Evolutionary conservation across 768 basidiomycete genomes (phyloP), one percentile per base, ranked within the genome.

Genomic region (Amanita exitialis): DNA sequence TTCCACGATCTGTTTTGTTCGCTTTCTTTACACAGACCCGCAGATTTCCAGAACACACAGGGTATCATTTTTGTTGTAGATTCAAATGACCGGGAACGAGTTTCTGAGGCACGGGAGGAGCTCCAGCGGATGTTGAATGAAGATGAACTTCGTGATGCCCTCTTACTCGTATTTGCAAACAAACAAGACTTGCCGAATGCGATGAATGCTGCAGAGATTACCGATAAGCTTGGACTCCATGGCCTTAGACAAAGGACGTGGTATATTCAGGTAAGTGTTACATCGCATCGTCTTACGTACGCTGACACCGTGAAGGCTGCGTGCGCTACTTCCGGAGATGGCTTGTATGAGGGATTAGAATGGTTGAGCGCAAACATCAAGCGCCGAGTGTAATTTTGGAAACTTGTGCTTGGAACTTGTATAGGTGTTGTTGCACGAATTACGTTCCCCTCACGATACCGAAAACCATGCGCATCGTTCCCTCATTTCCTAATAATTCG

Each of bases 1-100:
- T 20, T 47, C 56, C 54, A 57, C 52, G 46, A 55, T 49, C 32
- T 39, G 56, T 58, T 54, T 36, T 30, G 30, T 30, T 53, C 32
- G 47, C 56, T 53, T 61, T 53, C 51, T 55, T 59, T 34, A 57
- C 52, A 48, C 53, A 45, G 47, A 54, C 49, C 47, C 54, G 16
- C 64, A 99, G 96, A 99, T 77, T 99, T 96, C 93, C 95, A 98
- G 73, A 98, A 98, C 78, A 99, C 96, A 25, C 95, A 99, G 74
- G 96, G 95, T 57, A 97, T 99, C 74, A 98, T 99, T 65, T 98
- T 98, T 68, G 96, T 99, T 45, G 94, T 98, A 54, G 96, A 99
- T 68, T 99, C 96, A 48, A 98, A 99, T 70, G 96, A 99, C 75
- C 77, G 96, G 71, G 96, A 99, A 72, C 96, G 96, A 87, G 88